Evolutionary conservation across 768 basidiomycete species (phyloP).

Genomic region (Lactarius quietus): DNA sequence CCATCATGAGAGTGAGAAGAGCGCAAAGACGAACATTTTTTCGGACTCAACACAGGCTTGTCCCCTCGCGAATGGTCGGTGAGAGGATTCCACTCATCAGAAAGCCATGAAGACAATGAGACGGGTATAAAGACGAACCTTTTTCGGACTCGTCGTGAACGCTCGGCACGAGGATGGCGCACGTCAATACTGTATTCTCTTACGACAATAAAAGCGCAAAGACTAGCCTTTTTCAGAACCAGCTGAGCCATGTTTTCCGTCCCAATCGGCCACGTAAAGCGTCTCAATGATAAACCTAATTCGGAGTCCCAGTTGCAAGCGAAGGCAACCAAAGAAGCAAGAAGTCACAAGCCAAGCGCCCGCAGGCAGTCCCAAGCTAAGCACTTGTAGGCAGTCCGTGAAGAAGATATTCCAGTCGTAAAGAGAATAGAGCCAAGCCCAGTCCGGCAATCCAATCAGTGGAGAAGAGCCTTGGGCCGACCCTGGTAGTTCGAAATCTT

Average conservation of each 20-base stretch:
- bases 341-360: not conserved
- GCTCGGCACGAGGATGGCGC: not conserved
- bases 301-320: not conserved
- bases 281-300: not conserved
- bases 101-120: not conserved
- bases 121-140: not conserved
- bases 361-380: conserved; percentile 1
- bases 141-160: not conserved
- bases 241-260: not conserved
- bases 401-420: not conserved
- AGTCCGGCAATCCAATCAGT: not conserved
- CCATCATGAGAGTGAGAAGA: too few species aligned
- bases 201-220: not conserved
- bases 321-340: not conserved
- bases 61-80: not conserved
- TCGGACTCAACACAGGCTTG: not conserved
- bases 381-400: conserved; percentile 3
- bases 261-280: not conserved
- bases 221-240: conserved; percentile 5
- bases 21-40: not conserved
- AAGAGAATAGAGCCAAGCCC: not conserved
- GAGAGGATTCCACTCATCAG: not conserved
- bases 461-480: not conserved
- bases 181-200: not conserved
- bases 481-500: not conserved